phyloP scores from a whole-genome alignment of 2,329 filamentous ascomycete genomes.

The Annulohypoxylon truncatum region DNA sequence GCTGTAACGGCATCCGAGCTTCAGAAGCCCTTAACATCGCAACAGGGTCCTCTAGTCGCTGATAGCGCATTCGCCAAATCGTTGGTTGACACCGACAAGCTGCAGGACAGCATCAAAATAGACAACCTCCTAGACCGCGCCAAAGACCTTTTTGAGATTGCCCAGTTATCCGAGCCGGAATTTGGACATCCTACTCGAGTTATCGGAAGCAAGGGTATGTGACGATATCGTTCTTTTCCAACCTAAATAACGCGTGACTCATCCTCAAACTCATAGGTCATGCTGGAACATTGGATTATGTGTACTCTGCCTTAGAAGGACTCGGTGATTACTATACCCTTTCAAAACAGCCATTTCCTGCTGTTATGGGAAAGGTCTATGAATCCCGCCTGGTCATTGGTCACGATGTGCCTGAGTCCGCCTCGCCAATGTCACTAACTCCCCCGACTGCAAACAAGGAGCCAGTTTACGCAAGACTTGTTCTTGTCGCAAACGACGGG shows the following conservation, averaged over 20 bases:
- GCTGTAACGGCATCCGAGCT: conserved; percentile 40
- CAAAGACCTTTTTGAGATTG: conserved; percentile 71
- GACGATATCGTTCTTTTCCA: conserved; percentile 1
- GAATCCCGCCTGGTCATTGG: conserved; percentile 70
- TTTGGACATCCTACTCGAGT: conserved; percentile 77
- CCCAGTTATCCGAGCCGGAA: conserved; percentile 67
- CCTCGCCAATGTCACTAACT: conserved; percentile 71
- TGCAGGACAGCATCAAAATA: conserved; percentile 67
- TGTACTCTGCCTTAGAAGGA: conserved; percentile 64
- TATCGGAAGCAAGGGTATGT: conserved; percentile 72
- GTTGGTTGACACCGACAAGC: conserved; percentile 63
- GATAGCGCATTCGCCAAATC: conserved; percentile 46
- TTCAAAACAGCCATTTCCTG: conserved; percentile 72
- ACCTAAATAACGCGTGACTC: neutral
- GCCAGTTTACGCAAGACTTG: conserved; percentile 68
- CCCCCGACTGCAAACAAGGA: conserved; percentile 71
- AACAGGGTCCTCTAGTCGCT: conserved; percentile 28
- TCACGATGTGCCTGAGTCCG: conserved; percentile 60
- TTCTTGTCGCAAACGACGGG: conserved; percentile 71
- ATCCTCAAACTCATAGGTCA: conserved; percentile 61
- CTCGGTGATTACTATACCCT: conserved; percentile 71
- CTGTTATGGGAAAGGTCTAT: conserved; percentile 69
- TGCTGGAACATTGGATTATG: conserved; percentile 71
- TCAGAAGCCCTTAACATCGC: conserved; percentile 44
- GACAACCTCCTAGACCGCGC: conserved; percentile 69